Base-by-base conservation (phyloP, 2,329 filamentous ascomycete genomes). In the Allantophomopsis lycopodina region DNA sequence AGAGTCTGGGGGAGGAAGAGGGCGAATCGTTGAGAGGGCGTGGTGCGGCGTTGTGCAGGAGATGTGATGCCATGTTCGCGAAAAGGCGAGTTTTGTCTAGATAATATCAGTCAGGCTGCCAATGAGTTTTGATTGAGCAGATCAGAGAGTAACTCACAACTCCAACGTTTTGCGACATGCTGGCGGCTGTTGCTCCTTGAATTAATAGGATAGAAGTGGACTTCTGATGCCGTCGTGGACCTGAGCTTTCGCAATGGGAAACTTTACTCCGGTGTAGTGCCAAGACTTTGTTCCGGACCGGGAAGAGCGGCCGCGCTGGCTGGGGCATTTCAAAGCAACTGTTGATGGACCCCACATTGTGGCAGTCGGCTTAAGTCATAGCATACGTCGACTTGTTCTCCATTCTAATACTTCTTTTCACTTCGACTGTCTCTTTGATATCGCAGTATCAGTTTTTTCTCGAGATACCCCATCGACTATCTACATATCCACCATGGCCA, bases 41-140 rank as follows among this genome's bases (percentile, higher is more conserved):
- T 68, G 61, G 54, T 80, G 76, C 60, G 62, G 79, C 49, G 68
- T 69, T 55, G 64, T 84, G 63, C 69, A 91, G 60, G 71, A 96
- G 60, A 77, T 59, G 48, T 83, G 78, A 64, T 98, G 91, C 91
- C 93, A 98, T 66, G 82, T 78, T 54, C 93, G 81, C 35, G 88
- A 88, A 71, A 96, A 98, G 65, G 91, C 89, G 48, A 98, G 81
- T 57, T 85, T 84, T 45, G 91, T 96, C 88, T 96, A 52, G 34
- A 38, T 14, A 17, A 40, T 20, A 23, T 44, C 36, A 42, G 21
- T 35, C 30, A 28, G 21, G 8, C 31, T 37, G 5, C 35, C 17
- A 36, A 17, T 28, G 23, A 28, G 8, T 3, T 3, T 23, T 35
- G 43, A 32, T 41, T 15, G 16, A 39, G 36, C 6, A 32, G 20